Base-by-base conservation (phyloP, 805 yeast genomes). In the Saccharomycodes ludwigii region DNA sequence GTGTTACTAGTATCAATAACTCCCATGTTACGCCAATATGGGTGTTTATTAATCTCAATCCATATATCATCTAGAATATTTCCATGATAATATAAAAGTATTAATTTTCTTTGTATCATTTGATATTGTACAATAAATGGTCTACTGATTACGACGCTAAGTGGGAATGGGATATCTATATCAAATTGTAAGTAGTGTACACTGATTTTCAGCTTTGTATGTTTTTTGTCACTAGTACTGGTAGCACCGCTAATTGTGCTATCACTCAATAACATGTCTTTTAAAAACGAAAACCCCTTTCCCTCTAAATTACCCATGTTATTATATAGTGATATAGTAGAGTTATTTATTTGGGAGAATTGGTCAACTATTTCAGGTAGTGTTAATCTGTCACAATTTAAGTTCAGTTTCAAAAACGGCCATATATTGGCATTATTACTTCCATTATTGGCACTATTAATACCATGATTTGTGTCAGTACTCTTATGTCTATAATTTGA, bases 131-230 rank as follows among this genome's bases (percentile, higher is more conserved):
- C 66, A 12, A 83, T 59, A 17, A 76, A 72, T 11, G 84, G 77
- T 33, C 75, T 69, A 12, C 80, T 73, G 1, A 84, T 58, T 1
- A 91, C 63, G 17, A 88, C 61, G 45, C 84, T 84, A 30, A 84
- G 55, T 0, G 99, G 99, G 48, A 83, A 91, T 3, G 96, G 95
- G 15, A 86, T 52, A n/a, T 65, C 54, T 6, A 76, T 37, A 25
- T 75, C 73, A 27, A 78, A 53, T 36, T 68, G 70, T 8, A 78
- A 50, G 31, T 67, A 66, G 29, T 73, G 61, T 2, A 77, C 59
- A 2, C 71, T 38, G 49, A 20, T 40, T 18, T 17, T 27, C 18
- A 20, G 10, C 13, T n/a, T 23, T 18, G 3, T 6, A 9, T 13
- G 9, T 15, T 24, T 11, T 20, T 19, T 24, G 29, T 31, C 11